Base-by-base conservation (phyloP, 2,329 filamentous ascomycete species). In the Neonectria coccinea region DNA sequence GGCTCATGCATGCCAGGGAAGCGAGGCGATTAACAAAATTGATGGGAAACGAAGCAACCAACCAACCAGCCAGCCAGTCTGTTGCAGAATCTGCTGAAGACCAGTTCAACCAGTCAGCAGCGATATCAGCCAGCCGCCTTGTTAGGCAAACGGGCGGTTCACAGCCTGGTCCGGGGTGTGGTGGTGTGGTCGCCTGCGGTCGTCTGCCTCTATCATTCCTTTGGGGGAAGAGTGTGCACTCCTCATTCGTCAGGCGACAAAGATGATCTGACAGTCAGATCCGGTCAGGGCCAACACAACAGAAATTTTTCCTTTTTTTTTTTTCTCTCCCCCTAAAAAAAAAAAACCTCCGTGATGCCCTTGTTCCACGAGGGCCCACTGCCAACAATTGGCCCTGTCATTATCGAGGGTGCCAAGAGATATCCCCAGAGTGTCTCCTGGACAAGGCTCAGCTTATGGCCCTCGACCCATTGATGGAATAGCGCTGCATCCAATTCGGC, bases 371-470 rank as follows among this genome's bases (percentile, higher is more conserved):
- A 52, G 62, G 56, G 59, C 60, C 54, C 57, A 22, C 22, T 22
- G 22, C 22, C 25, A 59, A 70, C 59, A 68, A 55, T 55, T 68
- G 56, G 62, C 60, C 62, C 58, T 66, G 62, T 60, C 60, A 56
- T 66, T 62, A 62, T 68, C 68, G 50, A 67, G 48, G 42, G 44
- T 59, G 71, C 71, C 71, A 73, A 73, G 71, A 74, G 70, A 73
- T 73, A 73, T 73, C 70, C 71, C 71, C 71, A 71, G 71, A 73
- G 44, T 70, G 59, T 61, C 52, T 57, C 69, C 59, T 65, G 56
- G 61, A 58, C 58, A 58, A 67, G 62, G 50, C 51, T 58, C 64
- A 70, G 67, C 58, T 56, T 54, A 44, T 63, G 66, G 57, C 63
- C 57, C 61, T 59, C 62, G 62, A 48, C 53, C 65, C 52, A 54